Percentiles rank a stretch among this genome's conserved stretches.
phyloP scores from a whole-genome alignment of 2,329 filamentous ascomycete genomes.

The Cladophialophora chaetospira region DNA sequence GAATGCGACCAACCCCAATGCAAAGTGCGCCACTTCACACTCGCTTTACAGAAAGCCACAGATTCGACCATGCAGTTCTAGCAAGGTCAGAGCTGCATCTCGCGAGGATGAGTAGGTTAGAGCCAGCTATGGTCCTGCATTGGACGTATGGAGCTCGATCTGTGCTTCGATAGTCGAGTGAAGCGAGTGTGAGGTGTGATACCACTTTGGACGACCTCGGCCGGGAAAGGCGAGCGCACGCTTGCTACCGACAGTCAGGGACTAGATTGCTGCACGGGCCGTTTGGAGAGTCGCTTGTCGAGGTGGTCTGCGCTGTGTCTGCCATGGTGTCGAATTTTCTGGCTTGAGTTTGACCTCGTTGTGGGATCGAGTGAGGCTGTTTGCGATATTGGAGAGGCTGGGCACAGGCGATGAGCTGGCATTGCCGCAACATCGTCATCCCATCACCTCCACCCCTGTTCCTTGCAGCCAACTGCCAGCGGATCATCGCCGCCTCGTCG shows the following conservation, averaged over 20 bases:
- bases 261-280: conserved; percentile 1
- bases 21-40: neutral
- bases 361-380: neutral
- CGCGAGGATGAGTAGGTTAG: neutral
- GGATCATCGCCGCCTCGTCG: neutral
- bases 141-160: neutral
- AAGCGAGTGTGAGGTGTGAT: neutral
- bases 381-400: conserved; percentile 15
- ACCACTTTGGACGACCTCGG: neutral
- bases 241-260: conserved; percentile 13
- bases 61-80: neutral
- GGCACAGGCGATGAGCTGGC: conserved; percentile 21
- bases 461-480: neutral
- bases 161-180: neutral
- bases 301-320: neutral
- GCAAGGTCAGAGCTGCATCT: conserved; percentile 13
- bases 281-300: conserved; percentile 12
- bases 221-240: conserved; percentile 2
- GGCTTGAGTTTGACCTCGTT: neutral
- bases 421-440: conserved; percentile 14
- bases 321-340: conserved; percentile 22
- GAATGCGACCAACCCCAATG: conserved; percentile 11
- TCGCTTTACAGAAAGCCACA: conserved; percentile 2
- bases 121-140: neutral
- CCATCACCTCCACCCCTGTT: conserved; percentile 8